Conservation (phyloP, 148 eudicot genomes). For the Euryodendron excelsum region DNA sequence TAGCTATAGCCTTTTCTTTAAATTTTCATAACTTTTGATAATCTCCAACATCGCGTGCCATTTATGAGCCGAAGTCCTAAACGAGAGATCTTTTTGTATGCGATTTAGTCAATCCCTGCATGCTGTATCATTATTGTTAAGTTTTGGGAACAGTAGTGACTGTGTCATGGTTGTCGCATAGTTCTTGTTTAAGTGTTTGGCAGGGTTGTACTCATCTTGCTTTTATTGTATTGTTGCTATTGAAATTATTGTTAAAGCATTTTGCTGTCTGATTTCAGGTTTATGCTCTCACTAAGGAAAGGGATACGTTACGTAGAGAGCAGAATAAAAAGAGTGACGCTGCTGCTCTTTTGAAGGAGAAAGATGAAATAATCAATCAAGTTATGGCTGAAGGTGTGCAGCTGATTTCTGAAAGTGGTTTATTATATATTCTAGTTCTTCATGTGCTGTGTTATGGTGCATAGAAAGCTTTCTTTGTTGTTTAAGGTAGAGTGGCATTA, state of each 20-base stretch:
- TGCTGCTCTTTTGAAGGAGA: slow-evolving; percentile 96
- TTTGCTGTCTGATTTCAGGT: slow-evolving; percentile 42
- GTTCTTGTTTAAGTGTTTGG: slow-evolving; percentile 12
- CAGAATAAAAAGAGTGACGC: slow-evolving; percentile 93
- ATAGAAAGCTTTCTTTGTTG: slow-evolving; percentile 2
- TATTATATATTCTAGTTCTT: neutral
- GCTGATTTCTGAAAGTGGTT: slow-evolving; percentile 10
- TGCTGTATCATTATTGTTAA: neutral
- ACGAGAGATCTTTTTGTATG: too few relatives aligned
- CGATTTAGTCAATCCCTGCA: neutral
- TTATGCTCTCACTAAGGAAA: slow-evolving; percentile 91
- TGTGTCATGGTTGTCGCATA: neutral
- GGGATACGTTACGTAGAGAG: slow-evolving; percentile 96
- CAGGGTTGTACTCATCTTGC: neutral
- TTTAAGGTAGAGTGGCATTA: neutral
- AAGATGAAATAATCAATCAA: slow-evolving; percentile 96
- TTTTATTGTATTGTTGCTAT: too few relatives aligned
- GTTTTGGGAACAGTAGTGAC: neutral
- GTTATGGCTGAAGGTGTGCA: slow-evolving; percentile 98
- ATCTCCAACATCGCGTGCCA: too few relatives aligned
- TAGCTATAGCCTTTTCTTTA: too few relatives aligned
- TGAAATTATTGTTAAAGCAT: neutral
- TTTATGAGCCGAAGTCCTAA: too few relatives aligned
- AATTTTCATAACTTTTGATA: too few relatives aligned
- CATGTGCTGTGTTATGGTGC: neutral